A percentile compares a stretch with the other conserved stretches of the same genome.
phyloP scores from a whole-genome alignment of 805 yeast genomes.

The Metschnikowia picachoensis region DNA sequence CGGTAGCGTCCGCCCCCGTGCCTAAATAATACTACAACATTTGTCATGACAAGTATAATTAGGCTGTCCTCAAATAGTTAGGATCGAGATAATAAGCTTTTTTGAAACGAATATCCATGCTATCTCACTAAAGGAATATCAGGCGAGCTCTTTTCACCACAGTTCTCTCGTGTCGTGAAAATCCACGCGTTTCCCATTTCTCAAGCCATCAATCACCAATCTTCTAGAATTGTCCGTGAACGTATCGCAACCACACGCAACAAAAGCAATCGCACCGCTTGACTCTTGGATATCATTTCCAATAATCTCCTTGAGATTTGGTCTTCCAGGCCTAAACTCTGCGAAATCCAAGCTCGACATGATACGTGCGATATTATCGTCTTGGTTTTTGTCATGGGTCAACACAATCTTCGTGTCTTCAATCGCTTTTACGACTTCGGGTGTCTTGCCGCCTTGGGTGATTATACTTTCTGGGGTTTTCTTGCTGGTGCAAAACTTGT shows the following conservation, averaged over 20 bases:
- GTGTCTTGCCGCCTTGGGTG: conserved; percentile 10
- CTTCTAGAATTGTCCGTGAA: conserved; percentile 57
- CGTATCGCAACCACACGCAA: conserved; percentile 58
- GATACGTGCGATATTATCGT: conserved; percentile 8
- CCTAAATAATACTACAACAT: too few relatives aligned
- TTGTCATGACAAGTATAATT: too few relatives aligned
- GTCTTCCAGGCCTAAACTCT: conserved; percentile 43
- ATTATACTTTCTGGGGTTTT: neutral
- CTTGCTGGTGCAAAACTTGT: conserved; percentile 5
- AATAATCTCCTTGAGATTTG: conserved; percentile 31
- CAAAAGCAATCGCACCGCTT: conserved; percentile 41
- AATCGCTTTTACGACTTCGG: neutral
- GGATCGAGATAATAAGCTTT: too few relatives aligned
- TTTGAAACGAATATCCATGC: too few relatives aligned
- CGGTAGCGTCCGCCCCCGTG: too few relatives aligned
- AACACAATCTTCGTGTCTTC: too few relatives aligned
- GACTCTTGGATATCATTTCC: conserved; percentile 31
- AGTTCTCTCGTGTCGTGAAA: conserved; percentile 70
- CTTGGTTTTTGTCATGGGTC: neutral
- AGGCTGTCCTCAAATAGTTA: too few relatives aligned
- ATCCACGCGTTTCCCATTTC: conserved; percentile 49
- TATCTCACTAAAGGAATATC: too few relatives aligned
- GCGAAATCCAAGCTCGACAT: conserved; percentile 26
- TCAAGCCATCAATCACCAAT: conserved; percentile 39
- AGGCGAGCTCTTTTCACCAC: conserved; percentile 39